Conservation (phyloP, 805 yeast genomes). For the Pichia scutulata region DNA sequence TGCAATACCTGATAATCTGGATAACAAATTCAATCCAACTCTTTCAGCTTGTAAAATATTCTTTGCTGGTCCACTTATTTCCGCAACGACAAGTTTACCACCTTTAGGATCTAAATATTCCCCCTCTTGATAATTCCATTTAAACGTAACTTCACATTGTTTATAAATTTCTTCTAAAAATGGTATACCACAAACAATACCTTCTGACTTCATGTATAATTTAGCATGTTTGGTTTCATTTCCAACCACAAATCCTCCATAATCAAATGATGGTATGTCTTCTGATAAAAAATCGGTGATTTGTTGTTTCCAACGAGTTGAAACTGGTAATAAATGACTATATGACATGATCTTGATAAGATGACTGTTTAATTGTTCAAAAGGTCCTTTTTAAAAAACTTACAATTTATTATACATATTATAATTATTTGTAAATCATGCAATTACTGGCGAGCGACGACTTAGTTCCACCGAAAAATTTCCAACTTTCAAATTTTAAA, state of each 20-base stretch:
- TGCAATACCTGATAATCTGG: slow-evolving; percentile 84
- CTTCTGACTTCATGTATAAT: slow-evolving; percentile 71
- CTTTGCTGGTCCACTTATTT: slow-evolving; percentile 72
- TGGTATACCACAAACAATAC: slow-evolving; percentile 79
- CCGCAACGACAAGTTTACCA: slow-evolving; percentile 67
- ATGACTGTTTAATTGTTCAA: too few species aligned
- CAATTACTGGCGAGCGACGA: too few species aligned
- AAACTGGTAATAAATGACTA: slow-evolving; percentile 55
- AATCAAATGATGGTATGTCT: slow-evolving; percentile 90
- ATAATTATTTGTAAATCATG: too few species aligned
- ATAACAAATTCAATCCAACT: slow-evolving; percentile 71
- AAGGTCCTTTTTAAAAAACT: too few species aligned
- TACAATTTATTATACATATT: too few species aligned
- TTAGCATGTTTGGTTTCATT: slow-evolving; percentile 61
- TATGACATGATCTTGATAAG: neutral
- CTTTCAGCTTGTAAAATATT: slow-evolving; percentile 78
- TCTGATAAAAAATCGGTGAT: slow-evolving; percentile 72
- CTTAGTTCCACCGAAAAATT: too few species aligned
- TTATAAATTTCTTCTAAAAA: slow-evolving; percentile 78
- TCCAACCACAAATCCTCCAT: slow-evolving; percentile 95
- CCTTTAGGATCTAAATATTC: slow-evolving; percentile 37
- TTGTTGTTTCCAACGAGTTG: slow-evolving; percentile 76
- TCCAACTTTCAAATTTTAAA: too few species aligned
- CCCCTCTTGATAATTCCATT: slow-evolving; percentile 76
- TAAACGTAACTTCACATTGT: slow-evolving; percentile 64